phyloP scores from a whole-genome alignment of 2,329 filamentous ascomycete species.

The Xylaria multiplex region DNA sequence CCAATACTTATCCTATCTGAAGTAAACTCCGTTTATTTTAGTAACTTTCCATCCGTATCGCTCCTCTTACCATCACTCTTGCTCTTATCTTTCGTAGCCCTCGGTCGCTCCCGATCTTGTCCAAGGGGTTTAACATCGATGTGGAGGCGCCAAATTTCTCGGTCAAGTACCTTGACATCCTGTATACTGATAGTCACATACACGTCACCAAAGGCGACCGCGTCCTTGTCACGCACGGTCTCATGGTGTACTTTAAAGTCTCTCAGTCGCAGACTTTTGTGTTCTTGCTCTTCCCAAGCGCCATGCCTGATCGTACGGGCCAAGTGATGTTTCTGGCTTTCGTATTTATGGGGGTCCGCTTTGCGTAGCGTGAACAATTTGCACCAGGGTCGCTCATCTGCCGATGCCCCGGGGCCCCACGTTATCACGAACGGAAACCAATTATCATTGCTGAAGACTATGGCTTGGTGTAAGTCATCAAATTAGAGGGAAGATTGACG shows the following conservation, averaged over 20 bases:
- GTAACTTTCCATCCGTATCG: too few relatives aligned
- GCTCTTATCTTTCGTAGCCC: too few relatives aligned
- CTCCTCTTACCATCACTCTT: too few relatives aligned
- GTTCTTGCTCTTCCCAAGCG: conserved; percentile 16
- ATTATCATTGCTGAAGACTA: conserved; percentile 22
- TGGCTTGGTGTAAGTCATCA: not conserved
- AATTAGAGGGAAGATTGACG: not conserved
- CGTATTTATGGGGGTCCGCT: conserved; percentile 18
- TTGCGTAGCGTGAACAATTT: conserved; percentile 8
- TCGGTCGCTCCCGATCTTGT: not conserved
- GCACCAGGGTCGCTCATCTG: conserved; percentile 1
- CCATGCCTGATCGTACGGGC: conserved; percentile 5
- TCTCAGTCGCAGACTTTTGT: conserved; percentile 10
- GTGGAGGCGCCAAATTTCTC: conserved; percentile 19
- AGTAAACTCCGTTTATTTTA: too few relatives aligned
- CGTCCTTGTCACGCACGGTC: conserved; percentile 12
- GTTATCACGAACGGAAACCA: conserved; percentile 16
- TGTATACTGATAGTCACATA: conserved; percentile 16
- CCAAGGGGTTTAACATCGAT: conserved; percentile 2
- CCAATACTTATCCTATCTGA: too few relatives aligned
- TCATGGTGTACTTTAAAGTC: conserved; percentile 6
- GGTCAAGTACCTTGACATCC: conserved; percentile 14
- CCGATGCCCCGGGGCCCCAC: conserved; percentile 8
- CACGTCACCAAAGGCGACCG: conserved; percentile 9
- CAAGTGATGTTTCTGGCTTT: conserved; percentile 6